Percentiles rank a stretch among this genome's conserved stretches.
phyloP scores from a whole-genome alignment of 2,329 filamentous ascomycete species.

The Leptoxyphium fumago region DNA sequence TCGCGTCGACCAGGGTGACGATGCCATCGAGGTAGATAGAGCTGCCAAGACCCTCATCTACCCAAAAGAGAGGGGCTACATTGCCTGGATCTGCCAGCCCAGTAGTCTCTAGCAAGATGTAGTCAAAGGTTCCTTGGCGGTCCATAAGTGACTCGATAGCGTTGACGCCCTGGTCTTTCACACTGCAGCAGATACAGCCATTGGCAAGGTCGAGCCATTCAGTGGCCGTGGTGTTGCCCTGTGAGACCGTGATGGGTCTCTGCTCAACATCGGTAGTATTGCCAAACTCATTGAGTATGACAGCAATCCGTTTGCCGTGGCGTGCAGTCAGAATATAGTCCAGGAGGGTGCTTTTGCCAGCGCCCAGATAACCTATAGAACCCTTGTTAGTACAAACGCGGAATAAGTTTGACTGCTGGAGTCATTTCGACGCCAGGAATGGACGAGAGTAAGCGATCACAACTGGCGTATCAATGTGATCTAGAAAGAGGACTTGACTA shows the following conservation, averaged over 20 bases:
- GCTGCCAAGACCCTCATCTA: conserved; percentile 88
- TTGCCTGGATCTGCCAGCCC: conserved; percentile 92
- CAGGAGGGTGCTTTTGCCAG: conserved; percentile 85
- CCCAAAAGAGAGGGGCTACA: conserved; percentile 91
- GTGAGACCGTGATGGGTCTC: conserved; percentile 81
- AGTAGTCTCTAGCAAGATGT: conserved; percentile 92
- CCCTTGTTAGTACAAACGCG: background rate
- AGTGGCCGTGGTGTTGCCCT: conserved; percentile 60
- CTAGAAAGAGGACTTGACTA: background rate
- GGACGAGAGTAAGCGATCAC: background rate
- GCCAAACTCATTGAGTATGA: conserved; percentile 64
- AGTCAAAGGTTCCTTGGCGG: conserved; percentile 85
- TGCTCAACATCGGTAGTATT: conserved; percentile 66
- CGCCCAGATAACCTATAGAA: conserved; percentile 68
- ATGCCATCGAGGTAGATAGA: conserved; percentile 95
- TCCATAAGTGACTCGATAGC: conserved; percentile 95
- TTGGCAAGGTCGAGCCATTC: conserved; percentile 96
- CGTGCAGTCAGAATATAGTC: conserved; percentile 93
- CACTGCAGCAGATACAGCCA: conserved; percentile 93
- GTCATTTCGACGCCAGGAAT: background rate
- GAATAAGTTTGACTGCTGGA: background rate
- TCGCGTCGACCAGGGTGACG: conserved; percentile 87
- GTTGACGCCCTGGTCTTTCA: conserved; percentile 90
- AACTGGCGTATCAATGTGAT: too few relatives aligned
- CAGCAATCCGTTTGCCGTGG: conserved; percentile 95